A percentile compares a stretch with the other conserved stretches of the same genome.
phyloP scores from a whole-genome alignment of 495 filamentous ascomycete species.

The Amorphotheca resinae region DNA sequence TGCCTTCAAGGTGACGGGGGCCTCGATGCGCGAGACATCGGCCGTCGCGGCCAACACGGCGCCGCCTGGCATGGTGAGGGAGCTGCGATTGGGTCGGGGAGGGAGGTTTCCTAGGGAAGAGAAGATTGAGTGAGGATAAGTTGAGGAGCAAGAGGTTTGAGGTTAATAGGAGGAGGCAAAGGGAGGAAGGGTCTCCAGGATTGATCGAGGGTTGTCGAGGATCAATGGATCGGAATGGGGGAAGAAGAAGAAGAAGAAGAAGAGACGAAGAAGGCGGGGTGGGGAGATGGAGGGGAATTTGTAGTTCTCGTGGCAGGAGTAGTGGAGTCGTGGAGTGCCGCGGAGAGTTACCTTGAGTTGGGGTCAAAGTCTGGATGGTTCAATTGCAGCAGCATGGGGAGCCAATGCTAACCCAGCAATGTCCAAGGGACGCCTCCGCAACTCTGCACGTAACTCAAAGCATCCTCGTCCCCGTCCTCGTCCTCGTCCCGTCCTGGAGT shows the following conservation, averaged over 20 bases:
- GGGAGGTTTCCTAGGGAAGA: neutral
- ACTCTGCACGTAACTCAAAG: too few species aligned
- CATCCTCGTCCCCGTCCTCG: too few species aligned
- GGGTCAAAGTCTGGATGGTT: too few species aligned
- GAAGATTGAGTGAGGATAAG: neutral
- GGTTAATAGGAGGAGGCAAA: neutral
- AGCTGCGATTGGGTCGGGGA: neutral
- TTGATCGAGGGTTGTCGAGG: neutral
- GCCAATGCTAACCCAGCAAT: too few species aligned
- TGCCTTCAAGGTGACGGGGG: conserved; percentile 51
- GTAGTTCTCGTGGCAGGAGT: too few species aligned
- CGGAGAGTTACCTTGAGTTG: too few species aligned
- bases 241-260: neutral
- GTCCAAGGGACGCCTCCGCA: too few species aligned
- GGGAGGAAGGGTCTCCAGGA: neutral
- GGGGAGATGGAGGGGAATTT: neutral
- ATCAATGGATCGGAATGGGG: neutral
- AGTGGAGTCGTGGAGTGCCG: too few species aligned
- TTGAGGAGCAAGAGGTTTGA: neutral
- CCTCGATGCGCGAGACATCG: conserved; percentile 45
- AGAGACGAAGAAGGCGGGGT: neutral
- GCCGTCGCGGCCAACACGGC: conserved; percentile 9
- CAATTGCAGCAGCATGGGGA: too few species aligned
- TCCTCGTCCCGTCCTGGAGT: too few species aligned
- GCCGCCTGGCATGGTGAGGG: neutral